Evolutionary conservation across 148 eudicot genomes (phyloP).

Genomic region (Pharnaceum exiguum): DNA sequence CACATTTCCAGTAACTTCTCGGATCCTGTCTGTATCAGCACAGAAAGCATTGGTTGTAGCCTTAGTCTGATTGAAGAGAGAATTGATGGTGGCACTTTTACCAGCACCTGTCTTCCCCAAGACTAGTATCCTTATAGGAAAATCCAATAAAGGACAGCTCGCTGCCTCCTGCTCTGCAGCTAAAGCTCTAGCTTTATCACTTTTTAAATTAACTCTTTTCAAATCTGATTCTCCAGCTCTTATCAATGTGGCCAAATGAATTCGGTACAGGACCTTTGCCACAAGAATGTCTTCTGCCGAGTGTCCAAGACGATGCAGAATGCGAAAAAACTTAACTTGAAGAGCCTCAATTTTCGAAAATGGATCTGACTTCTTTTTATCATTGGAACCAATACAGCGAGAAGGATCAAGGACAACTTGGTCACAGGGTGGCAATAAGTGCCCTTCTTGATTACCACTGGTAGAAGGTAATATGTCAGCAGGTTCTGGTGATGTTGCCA

Average conservation of each 20-base stretch:
- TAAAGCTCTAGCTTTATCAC: slow-evolving; percentile 55
- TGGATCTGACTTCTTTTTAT: slow-evolving; percentile 49
- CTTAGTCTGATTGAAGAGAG: slow-evolving; percentile 70
- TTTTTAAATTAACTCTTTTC: slow-evolving; percentile 61
- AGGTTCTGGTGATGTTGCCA: slow-evolving; percentile 26
- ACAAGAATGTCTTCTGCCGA: slow-evolving; percentile 65
- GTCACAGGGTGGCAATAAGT: slow-evolving; percentile 22
- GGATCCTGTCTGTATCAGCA: slow-evolving; percentile 68
- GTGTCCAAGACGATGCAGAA: slow-evolving; percentile 56
- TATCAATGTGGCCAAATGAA: slow-evolving; percentile 83
- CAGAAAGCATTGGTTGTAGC: slow-evolving; percentile 69
- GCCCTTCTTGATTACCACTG: slow-evolving; percentile 32
- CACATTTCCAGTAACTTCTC: slow-evolving; percentile 63
- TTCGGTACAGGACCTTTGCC: slow-evolving; percentile 81
- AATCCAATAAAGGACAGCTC: slow-evolving; percentile 55
- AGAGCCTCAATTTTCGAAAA: slow-evolving; percentile 64
- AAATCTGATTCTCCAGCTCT: slow-evolving; percentile 78
- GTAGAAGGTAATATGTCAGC: slow-evolving; percentile 31
- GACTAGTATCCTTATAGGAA: slow-evolving; percentile 64
- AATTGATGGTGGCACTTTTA: slow-evolving; percentile 93
- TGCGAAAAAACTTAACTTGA: slow-evolving; percentile 68
- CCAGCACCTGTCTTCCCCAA: slow-evolving; percentile 94
- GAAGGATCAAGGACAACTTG: slow-evolving; percentile 29
- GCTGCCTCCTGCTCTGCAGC: slow-evolving; percentile 65
- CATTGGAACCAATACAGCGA: slow-evolving; percentile 18